phyloP scores from a whole-genome alignment of 768 basidiomycete species.

The Coprinellus aureogranulatus region DNA sequence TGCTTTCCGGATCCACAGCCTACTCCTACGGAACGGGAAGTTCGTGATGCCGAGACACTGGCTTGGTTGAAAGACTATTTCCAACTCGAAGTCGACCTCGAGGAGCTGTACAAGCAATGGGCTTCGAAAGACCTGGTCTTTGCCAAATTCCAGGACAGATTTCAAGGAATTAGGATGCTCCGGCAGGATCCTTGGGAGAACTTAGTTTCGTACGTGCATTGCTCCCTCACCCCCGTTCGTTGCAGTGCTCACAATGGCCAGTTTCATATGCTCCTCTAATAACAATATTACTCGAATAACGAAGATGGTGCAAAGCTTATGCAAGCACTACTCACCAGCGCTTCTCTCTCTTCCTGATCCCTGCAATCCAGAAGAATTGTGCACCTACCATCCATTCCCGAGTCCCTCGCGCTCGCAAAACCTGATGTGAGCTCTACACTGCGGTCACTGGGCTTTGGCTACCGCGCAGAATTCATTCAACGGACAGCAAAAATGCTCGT shows the following conservation, averaged over 20 bases:
- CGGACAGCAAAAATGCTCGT: conserved; percentile 77
- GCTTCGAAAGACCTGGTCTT: conserved; percentile 72
- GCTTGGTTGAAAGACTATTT: conserved; percentile 85
- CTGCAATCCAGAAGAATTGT: conserved; percentile 23
- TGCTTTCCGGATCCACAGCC: conserved; percentile 53
- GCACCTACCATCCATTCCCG: conserved; percentile 80
- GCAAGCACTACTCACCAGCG: conserved; percentile 69
- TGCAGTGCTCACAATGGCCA: conserved; percentile 24
- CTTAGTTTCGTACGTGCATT: conserved; percentile 74
- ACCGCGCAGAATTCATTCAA: conserved; percentile 88
- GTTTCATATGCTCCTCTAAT: conserved; percentile 97
- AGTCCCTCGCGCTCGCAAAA: conserved; percentile 63
- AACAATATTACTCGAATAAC: conserved; percentile 95
- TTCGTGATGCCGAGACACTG: conserved; percentile 62
- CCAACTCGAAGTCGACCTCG: conserved; percentile 75
- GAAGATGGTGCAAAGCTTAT: conserved; percentile 86
- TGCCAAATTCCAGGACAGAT: conserved; percentile 54
- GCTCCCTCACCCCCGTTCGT: background rate
- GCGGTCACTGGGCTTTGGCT: conserved; percentile 89
- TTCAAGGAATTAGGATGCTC: conserved; percentile 81
- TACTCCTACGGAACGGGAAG: conserved; percentile 28
- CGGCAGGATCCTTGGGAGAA: conserved; percentile 97
- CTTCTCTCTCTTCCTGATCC: conserved; percentile 51
- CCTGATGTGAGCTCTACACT: conserved; percentile 60
- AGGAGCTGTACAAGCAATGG: conserved; percentile 75